Evolutionary conservation across 164 flowering plant genomes (phyloP), one percentile per base, ranked within the genome.

Genomic region (Piper longum): DNA sequence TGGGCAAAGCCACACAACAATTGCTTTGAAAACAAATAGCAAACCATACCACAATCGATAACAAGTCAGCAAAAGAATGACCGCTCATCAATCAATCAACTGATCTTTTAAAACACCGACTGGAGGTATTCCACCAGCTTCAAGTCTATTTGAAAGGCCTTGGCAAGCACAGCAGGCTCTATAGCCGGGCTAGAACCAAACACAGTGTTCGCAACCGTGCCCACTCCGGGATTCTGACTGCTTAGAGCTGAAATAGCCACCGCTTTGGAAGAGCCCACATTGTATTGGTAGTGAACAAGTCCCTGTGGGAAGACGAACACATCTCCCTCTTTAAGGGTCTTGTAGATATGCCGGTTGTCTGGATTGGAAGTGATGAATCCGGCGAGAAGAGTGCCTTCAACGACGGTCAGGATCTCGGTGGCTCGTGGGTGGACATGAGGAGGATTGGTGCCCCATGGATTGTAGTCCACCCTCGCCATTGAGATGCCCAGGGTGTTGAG

Each of bases 401-500:
- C 9, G 51, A 61, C 63, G 2, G 63, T 61, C 36, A 61, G 51
- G 51, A 61, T 61, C 63, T 61, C 63, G 51, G 63, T 57, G 41
- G 60, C 60, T 57, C 60, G 60, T 26, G 60, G 60, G 60, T 57
- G 60, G 0, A 41, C 36, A 51, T 61, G 63, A 5, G 63, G 63
- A 36, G 63, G 63, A 51, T 61, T 61, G 19, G 12, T 41, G 43
- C 63, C 63, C 19, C 51, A 42, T 16, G 63, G 63, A 5, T 48
- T 51, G 13, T 42, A 61, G 63, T 61, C 63, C 16, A 61, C 1
- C 36, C 59, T 2, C 2, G 19, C 57, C 41, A 61, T 42, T 17
- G 63, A 61, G 52, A 61, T 61, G 63, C 63, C 63, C 2, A 61
- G 43, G 42, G 63, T 61, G 63, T 61, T 61, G 43, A 61, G 63